Conservation (phyloP, 305 asterid genomes). For the Stenogyne calaminthoides region DNA sequence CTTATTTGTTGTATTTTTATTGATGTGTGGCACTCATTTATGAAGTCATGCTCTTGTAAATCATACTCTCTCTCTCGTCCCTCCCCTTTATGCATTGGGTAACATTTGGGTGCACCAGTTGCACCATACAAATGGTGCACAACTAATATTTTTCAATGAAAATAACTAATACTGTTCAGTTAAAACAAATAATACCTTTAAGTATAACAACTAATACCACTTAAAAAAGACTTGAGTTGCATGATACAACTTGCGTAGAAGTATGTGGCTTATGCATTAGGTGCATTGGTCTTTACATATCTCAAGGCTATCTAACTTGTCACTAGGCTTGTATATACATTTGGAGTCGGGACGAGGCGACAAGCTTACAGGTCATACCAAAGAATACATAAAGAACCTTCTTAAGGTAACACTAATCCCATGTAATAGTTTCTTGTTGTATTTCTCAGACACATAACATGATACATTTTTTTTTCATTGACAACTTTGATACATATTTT, state of each 20-base stretch:
- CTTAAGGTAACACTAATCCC: constrained; percentile 58
- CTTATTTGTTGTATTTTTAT: not conserved
- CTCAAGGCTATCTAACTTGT: constrained; percentile 20
- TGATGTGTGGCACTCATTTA: not conserved
- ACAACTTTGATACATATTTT: constrained; percentile 13
- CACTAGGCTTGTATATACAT: constrained; percentile 54
- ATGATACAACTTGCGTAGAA: no score
- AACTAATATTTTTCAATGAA: no score
- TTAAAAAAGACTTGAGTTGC: no score
- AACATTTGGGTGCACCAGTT: no score
- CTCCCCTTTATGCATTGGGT: not conserved
- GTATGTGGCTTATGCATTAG: not conserved
- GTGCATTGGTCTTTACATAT: not conserved
- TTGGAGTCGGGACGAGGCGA: constrained; percentile 73
- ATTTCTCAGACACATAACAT: not conserved
- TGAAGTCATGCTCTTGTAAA: constrained; percentile 16
- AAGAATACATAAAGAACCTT: constrained; percentile 64
- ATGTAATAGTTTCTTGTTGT: not conserved
- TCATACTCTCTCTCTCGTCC: not conserved
- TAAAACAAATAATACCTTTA: no score
- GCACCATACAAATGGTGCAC: no score
- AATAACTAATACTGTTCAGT: no score
- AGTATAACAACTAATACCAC: no score
- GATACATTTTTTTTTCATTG: not conserved
- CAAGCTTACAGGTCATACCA: constrained; percentile 55